Base-by-base conservation (phyloP, 345 rosid species). In the Gossypium australe region DNA sequence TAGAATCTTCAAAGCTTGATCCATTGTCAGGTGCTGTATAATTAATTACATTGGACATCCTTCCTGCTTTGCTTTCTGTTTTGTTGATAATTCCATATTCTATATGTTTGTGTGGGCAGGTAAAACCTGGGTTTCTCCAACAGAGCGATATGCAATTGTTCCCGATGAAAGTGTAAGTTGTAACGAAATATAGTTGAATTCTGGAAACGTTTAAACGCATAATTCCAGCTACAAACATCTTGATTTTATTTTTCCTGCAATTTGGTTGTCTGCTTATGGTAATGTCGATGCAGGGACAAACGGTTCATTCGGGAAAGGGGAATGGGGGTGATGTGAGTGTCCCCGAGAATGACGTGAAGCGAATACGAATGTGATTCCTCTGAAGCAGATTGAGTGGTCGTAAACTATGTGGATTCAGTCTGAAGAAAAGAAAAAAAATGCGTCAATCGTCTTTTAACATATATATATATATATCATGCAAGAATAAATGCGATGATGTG, bases 121-220 rank as follows among this genome's bases (percentile, higher is more conserved):
- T 52, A 93, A 90, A 87, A 79, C 79, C 79, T 93, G 97, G 98
- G 87, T 95, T 57, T 87, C 97, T n/a, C 97, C 89, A 38, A 76
- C 97, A 3, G 98, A 89, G 85, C 86, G 98, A 90, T 95, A 95
- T 81, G 97, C 98, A 0, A 86, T 93, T 75, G 99, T 91, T 83
- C 98, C 98, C 16, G 87, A 85, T 72, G 97, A 95, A 87, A 83
- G 86, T 9, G 99, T 91, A 77, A 88, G 96, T 79, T 52, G 1
- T 34, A 5, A 17, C 18, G 52, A 60, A n/a, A 58, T 52, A 49
- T 59, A 27, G 63, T 71, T 7, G 51, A 67, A 49, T 18, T 0
- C 9, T 17, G 53, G 47, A 24, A 20, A 49, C 20, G 17, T n/a
- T 73, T 52, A 55, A 49, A 18, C 9, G 2, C 62, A 16, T 44